Evolutionary conservation across 2,329 filamentous ascomycete genomes (phyloP).

Genomic region (Aspergillus piperis): DNA sequence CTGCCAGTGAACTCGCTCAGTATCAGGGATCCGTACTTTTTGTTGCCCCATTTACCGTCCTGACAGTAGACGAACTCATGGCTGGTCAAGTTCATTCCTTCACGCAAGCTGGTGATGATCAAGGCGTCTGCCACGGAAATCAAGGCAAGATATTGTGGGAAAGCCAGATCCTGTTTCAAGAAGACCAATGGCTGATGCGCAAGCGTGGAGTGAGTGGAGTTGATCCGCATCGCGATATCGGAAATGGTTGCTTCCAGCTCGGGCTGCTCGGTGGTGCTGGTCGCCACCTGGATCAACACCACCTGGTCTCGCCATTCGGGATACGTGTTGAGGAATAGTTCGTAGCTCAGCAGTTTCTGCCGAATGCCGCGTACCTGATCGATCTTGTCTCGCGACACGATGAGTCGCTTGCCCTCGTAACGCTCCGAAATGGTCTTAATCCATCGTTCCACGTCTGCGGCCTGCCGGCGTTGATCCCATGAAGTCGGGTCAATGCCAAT

Average conservation of each 20-base stretch:
- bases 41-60: conserved; percentile 71
- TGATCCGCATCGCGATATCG: conserved; percentile 92
- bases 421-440: conserved; percentile 76
- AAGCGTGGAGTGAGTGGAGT: conserved; percentile 85
- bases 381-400: conserved; percentile 91
- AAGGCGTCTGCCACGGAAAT: conserved; percentile 86
- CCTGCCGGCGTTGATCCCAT: conserved; percentile 69
- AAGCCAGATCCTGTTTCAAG: conserved; percentile 90
- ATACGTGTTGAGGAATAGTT: conserved; percentile 91
- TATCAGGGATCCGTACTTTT: conserved; percentile 86
- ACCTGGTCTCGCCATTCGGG: conserved; percentile 83
- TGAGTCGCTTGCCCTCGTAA: conserved; percentile 84
- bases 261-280: conserved; percentile 82
- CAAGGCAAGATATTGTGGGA: conserved; percentile 88
- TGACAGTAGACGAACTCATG: conserved; percentile 95
- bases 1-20: conserved; percentile 95
- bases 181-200: conserved; percentile 93
- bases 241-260: conserved; percentile 87
- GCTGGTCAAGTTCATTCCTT: conserved; percentile 95
- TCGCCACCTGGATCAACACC: conserved; percentile 90
- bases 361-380: conserved; percentile 89
- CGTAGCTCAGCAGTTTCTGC: conserved; percentile 89
- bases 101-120: conserved; percentile 92
- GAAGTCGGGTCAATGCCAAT: conserved; percentile 89
- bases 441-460: conserved; percentile 75